A percentile compares a stretch with the other conserved stretches of the same genome.
Conservation (phyloP, 1,284 basidiomycete species). For the Ceratobasidium sp. region DNA sequence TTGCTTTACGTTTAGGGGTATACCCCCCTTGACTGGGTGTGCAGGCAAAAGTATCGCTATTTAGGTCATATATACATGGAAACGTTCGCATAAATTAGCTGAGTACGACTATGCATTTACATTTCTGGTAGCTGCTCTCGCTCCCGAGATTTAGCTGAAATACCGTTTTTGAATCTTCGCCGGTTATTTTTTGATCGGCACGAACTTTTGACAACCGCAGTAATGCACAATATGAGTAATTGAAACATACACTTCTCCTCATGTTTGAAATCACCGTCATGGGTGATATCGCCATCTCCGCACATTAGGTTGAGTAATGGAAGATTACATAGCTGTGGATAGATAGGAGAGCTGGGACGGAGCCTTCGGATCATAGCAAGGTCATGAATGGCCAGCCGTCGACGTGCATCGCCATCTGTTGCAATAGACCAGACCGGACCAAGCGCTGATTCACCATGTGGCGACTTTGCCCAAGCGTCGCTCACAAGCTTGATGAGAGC, state of each 20-base stretch:
- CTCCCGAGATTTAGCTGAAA: too few species aligned
- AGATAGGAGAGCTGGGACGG: background rate
- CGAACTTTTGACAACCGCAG: too few species aligned
- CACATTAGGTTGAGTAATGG: constrained; percentile 1
- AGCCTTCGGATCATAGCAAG: background rate
- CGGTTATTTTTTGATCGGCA: too few species aligned
- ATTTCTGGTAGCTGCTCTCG: too few species aligned
- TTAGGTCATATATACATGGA: too few species aligned
- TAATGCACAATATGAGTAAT: too few species aligned
- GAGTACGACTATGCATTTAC: too few species aligned
- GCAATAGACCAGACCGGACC: background rate
- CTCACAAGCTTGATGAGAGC: background rate
- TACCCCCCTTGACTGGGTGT: too few species aligned
- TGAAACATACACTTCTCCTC: constrained; percentile 17
- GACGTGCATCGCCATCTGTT: constrained; percentile 3
- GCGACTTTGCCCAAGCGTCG: background rate
- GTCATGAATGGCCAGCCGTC: background rate
- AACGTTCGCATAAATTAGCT: too few species aligned
- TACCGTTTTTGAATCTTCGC: too few species aligned
- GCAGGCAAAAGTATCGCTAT: too few species aligned
- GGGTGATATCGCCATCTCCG: background rate
- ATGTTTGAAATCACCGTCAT: constrained; percentile 25
- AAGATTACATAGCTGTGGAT: background rate
- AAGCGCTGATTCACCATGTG: background rate
- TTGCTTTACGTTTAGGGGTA: too few species aligned